phyloP scores from a whole-genome alignment of 148 eudicot genomes.

The Rhododendron ferrugineum region DNA sequence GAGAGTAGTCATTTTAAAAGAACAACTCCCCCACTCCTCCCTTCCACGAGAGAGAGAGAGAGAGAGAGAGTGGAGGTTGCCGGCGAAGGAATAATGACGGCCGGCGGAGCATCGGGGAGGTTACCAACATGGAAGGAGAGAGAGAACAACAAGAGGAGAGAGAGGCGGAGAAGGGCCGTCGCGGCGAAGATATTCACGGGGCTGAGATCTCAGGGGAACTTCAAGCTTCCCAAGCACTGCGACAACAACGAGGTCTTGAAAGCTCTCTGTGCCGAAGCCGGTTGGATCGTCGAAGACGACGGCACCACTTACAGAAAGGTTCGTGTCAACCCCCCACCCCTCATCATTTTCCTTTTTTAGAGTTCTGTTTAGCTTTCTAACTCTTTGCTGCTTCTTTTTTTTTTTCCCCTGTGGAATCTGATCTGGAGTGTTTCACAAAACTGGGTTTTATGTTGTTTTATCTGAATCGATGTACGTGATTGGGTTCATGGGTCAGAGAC shows the following conservation, averaged over 20 bases:
- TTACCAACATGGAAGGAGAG: slow-evolving; percentile 67
- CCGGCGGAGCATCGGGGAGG: slow-evolving; percentile 47
- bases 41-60: neutral
- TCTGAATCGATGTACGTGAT: neutral
- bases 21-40: neutral
- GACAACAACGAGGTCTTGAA: slow-evolving; percentile 66
- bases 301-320: slow-evolving; percentile 72
- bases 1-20: neutral
- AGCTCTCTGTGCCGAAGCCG: slow-evolving; percentile 60
- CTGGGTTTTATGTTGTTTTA: neutral
- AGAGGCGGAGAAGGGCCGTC: slow-evolving; percentile 50
- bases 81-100: slow-evolving; percentile 17
- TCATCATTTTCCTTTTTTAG: neutral
- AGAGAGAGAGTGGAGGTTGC: neutral
- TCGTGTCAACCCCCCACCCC: no score
- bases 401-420: no score
- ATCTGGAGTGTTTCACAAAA: neutral
- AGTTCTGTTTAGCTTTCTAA: neutral
- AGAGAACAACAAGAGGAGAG: slow-evolving; percentile 68
- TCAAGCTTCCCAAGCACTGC: slow-evolving; percentile 67
- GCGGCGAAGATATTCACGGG: slow-evolving; percentile 67
- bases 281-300: slow-evolving; percentile 67
- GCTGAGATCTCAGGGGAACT: slow-evolving; percentile 58
- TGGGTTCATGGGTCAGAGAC: neutral
- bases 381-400: no score